Conservation (phyloP, 768 basidiomycete species). For the Goffeauzyma gilvescens region DNA sequence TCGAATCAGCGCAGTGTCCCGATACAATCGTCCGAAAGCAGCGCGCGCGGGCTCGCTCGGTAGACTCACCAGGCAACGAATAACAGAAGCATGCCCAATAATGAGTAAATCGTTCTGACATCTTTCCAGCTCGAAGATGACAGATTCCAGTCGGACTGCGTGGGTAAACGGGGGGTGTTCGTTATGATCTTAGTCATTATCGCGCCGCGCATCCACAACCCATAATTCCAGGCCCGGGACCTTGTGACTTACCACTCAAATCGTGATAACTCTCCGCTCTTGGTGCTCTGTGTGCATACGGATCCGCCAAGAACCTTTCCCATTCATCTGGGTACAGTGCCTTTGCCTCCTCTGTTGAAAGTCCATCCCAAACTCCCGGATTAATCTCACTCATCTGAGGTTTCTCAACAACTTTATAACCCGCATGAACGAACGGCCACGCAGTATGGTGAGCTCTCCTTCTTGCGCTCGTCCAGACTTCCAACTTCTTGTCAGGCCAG, state of each 20-base stretch:
- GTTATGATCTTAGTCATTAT: no score
- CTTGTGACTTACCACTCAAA: constrained; percentile 32
- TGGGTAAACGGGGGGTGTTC: no score
- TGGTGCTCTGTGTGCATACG: constrained; percentile 77
- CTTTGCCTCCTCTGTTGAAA: constrained; percentile 72
- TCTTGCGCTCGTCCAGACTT: constrained; percentile 97
- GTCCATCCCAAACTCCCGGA: constrained; percentile 78
- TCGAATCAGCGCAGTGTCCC: background rate
- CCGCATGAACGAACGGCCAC: constrained; percentile 64
- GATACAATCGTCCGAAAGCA: no score
- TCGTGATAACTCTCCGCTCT: constrained; percentile 97
- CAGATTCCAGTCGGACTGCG: constrained; percentile 80
- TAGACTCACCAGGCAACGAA: constrained; percentile 55
- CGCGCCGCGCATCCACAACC: background rate
- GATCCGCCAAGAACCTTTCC: constrained; percentile 78
- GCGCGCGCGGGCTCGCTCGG: no score
- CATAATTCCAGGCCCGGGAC: no score
- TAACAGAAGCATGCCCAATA: constrained; percentile 91
- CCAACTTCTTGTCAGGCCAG: constrained; percentile 34
- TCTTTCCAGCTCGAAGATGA: constrained; percentile 80
- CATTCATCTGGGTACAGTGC: constrained; percentile 85
- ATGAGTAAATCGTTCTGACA: constrained; percentile 87
- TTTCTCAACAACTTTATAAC: constrained; percentile 63
- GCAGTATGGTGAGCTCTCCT: constrained; percentile 84
- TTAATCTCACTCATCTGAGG: constrained; percentile 96